Conservation (phyloP, 2,329 filamentous ascomycete genomes). For the Pseudopyrenochaeta lycopersici region DNA sequence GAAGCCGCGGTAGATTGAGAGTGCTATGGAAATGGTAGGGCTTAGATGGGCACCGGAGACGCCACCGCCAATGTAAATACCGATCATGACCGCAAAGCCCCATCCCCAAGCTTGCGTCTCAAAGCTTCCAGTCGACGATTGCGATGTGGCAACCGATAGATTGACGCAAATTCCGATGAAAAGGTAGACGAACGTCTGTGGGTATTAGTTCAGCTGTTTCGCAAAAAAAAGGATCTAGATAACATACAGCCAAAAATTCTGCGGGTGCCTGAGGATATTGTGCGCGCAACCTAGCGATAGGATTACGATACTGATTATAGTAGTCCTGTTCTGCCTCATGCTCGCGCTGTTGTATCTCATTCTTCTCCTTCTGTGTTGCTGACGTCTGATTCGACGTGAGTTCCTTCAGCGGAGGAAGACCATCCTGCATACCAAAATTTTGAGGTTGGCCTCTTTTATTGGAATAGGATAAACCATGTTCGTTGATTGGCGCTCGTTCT, state of each 20-base stretch:
- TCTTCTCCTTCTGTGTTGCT: slow-evolving; percentile 45
- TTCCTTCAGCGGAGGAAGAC: slow-evolving; percentile 50
- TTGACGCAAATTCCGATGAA: slow-evolving; percentile 61
- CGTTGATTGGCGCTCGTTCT: slow-evolving; percentile 30
- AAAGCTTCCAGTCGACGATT: slow-evolving; percentile 49
- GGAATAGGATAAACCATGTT: slow-evolving; percentile 29
- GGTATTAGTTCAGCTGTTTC: slow-evolving; percentile 31
- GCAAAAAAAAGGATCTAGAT: slow-evolving; percentile 1
- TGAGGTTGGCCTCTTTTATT: slow-evolving; percentile 16
- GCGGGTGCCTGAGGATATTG: slow-evolving; percentile 63
- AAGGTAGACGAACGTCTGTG: slow-evolving; percentile 37
- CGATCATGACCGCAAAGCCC: slow-evolving; percentile 65
- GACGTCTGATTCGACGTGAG: slow-evolving; percentile 35
- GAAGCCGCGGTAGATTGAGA: slow-evolving; percentile 67
- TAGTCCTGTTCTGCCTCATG: slow-evolving; percentile 57
- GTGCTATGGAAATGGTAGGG: slow-evolving; percentile 54
- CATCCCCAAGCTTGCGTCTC: slow-evolving; percentile 53
- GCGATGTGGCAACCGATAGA: slow-evolving; percentile 58
- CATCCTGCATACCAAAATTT: slow-evolving; percentile 56
- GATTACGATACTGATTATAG: slow-evolving; percentile 61
- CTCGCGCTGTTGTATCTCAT: slow-evolving; percentile 50
- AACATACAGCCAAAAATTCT: slow-evolving; percentile 59
- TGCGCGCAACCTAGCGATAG: slow-evolving; percentile 60
- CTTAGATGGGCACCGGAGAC: slow-evolving; percentile 61
- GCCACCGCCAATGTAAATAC: slow-evolving; percentile 57